Evolutionary conservation across 495 filamentous ascomycete genomes (phyloP).

Genomic region (Penicillium coprophilum): DNA sequence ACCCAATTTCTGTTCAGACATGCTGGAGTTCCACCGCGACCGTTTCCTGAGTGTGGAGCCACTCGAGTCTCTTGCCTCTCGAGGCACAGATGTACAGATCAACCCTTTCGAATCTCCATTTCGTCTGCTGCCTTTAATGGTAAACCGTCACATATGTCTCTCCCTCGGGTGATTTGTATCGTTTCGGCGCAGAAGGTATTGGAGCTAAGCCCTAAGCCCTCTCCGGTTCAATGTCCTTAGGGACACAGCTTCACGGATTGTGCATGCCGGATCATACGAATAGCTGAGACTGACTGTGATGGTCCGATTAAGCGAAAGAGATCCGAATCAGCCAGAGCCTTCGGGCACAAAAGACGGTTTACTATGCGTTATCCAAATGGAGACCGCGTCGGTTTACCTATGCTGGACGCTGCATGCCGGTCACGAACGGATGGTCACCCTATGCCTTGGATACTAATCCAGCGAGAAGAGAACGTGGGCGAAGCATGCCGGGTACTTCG

Average conservation of each 20-base stretch:
- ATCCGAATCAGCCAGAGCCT: slow-evolving; percentile 41
- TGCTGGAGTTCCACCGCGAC: slow-evolving; percentile 17
- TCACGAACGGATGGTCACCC: slow-evolving; percentile 38
- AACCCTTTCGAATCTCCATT: slow-evolving; percentile 32
- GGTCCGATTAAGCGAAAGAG: slow-evolving; percentile 38
- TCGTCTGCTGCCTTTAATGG: slow-evolving; percentile 19
- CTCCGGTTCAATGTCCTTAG: slow-evolving; percentile 32
- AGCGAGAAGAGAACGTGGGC: slow-evolving; percentile 34
- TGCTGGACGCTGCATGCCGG: slow-evolving; percentile 46
- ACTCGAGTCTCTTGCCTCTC: slow-evolving; percentile 30
- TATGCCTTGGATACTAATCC: slow-evolving; percentile 29
- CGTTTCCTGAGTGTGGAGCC: slow-evolving; percentile 22
- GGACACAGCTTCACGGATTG: slow-evolving; percentile 41
- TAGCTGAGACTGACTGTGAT: slow-evolving; percentile 31
- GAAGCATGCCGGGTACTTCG: slow-evolving; percentile 38
- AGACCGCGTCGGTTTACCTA: slow-evolving; percentile 47
- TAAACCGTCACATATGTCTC: slow-evolving; percentile 11
- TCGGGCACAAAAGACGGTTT: slow-evolving; percentile 41
- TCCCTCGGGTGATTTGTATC: neutral
- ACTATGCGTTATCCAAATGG: slow-evolving; percentile 45
- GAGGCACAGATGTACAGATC: slow-evolving; percentile 37
- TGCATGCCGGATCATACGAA: slow-evolving; percentile 37
- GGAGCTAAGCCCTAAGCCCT: slow-evolving; percentile 45
- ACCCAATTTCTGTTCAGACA: slow-evolving; percentile 24
- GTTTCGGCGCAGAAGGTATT: slow-evolving; percentile 25